Base-by-base conservation (phyloP, 2,329 filamentous ascomycete species). In the Talaromyces amestolkiae region DNA sequence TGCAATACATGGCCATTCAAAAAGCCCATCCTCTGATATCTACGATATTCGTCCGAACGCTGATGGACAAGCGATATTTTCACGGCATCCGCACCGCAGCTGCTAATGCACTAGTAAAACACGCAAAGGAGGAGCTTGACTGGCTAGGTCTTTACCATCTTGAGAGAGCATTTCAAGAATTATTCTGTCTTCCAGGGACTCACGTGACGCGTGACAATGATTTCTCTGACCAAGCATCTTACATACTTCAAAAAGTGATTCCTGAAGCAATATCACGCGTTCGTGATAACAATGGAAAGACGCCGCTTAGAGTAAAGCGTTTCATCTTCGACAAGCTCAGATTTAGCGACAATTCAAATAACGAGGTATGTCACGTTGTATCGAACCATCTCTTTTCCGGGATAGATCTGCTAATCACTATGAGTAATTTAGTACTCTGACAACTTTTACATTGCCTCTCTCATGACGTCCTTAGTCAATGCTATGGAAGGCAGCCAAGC, bases 281-380 rank as follows among this genome's bases (percentile, higher is more conserved):
- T 58, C 88, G 92, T 60, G 90, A 94, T 72, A 82, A 82, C 45
- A 85, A 89, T 63, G 91, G 92, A 43, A 90, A 87, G 71, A 93
- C 93, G 63, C 93, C 94, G 0, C 83, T 89, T 72, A 84, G 89
- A 61, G 92, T 92, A 5, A 91, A 93, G 65, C 86, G 87, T 45
- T 96, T 97, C 76, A 86, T 99, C 58, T 86, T 96, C 24, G 93
- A 97, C 70, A 91, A 96, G 74, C 82, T 99, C 39, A 89, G 91
- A 58, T 94, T 93, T 80, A 99, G 99, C 74, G 93, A 99, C 78
- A 99, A 99, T 74, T 89, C 91, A 2, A 90, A 91, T 67, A 99
- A 99, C 71, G 82, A 81, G 72, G 81, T 83, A 74, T 72, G 74
- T 27, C 22, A 31, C 47, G 9, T 11, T 13, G 13, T 37, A 37